Evolutionary conservation across 2,329 filamentous ascomycete species (phyloP), one percentile per base, ranked within the genome.

Genomic region (Tolypocladium sp.): DNA sequence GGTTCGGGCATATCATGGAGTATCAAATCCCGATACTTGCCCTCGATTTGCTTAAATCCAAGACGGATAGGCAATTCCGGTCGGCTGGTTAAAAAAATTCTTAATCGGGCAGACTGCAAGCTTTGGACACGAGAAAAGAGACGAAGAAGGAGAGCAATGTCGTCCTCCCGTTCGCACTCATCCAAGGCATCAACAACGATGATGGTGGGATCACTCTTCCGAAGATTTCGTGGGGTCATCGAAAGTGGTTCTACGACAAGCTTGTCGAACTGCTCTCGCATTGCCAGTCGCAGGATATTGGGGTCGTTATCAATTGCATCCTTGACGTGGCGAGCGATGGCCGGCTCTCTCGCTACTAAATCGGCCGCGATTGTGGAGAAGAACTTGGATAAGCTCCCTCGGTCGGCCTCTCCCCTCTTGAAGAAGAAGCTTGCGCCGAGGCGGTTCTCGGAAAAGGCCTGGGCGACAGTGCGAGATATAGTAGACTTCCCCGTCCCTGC

Each of bases 401-500:
- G 69, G 61, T 78, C 73, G 4, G 63, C 66, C 55, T 76, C 74
- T 1, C 73, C 75, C 60, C 68, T 72, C 57, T 76, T 77, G 66
- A 80, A 80, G 67, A 79, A 78, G 62, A 79, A 79, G 57, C 71
- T 76, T 1, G 71, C 71, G 25, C 67, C 71, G 20, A 76, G 68
- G 4, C 38, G 33, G 2, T 49, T 44, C 0, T 46, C 22, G 5
- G 54, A 54, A 30, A 22, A 69, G 62, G 7, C 30, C 8, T 42
- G 49, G 4, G 63, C 59, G 3, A 75, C 22, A 2, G 71, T 73
- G 0, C 68, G 71, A 4, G 70, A 68, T 9, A 76, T 71, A 7
- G 73, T 76, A 1, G 74, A 76, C 49, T 76, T 76, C 1, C 74
- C 73, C 0, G 71, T 76, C 0, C 73, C 73, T 13, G 72, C 73